Percentiles rank a stretch among this genome's conserved stretches.
These are phyloP conservation scores for Neonectria faginata DNA, from an alignment of 2,329 filamentous ascomycete species.

Conservation along the genomic window DNA sequence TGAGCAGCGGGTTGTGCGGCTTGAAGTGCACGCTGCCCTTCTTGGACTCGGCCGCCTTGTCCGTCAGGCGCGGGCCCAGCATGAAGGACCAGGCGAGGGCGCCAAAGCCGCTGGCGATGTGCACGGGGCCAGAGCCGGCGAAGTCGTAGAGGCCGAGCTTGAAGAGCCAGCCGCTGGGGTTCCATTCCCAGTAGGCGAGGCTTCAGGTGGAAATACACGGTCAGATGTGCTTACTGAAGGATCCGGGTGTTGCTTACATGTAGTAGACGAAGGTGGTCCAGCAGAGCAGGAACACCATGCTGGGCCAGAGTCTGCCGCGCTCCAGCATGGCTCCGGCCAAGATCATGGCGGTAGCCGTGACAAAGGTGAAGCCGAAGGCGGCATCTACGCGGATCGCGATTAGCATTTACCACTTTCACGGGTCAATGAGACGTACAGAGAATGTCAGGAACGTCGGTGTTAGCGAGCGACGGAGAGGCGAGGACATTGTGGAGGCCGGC, in stretches of 20 bases:
- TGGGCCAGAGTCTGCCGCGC: slow-evolving; percentile 54
- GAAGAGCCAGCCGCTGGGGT: slow-evolving; percentile 73
- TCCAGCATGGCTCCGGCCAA: slow-evolving; percentile 55
- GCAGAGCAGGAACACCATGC: slow-evolving; percentile 71
- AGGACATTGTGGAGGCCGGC: slow-evolving; percentile 52
- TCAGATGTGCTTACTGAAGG: slow-evolving; percentile 33
- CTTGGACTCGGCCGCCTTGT: slow-evolving; percentile 33
- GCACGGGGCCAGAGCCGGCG: slow-evolving; percentile 72
- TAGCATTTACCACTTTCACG: background rate
- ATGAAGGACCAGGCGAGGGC: slow-evolving; percentile 73
- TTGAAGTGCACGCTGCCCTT: slow-evolving; percentile 51
- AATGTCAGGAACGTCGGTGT: slow-evolving; percentile 52
- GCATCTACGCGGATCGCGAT: slow-evolving; percentile 39
- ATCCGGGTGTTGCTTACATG: slow-evolving; percentile 43
- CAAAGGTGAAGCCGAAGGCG: slow-evolving; percentile 53
- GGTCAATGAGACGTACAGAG: slow-evolving; percentile 39
- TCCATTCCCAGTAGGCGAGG: slow-evolving; percentile 76
- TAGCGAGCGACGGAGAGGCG: slow-evolving; percentile 53
- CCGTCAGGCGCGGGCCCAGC: slow-evolving; percentile 64
- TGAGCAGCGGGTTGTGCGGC: slow-evolving; percentile 72
- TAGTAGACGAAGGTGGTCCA: slow-evolving; percentile 76
- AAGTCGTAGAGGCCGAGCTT: slow-evolving; percentile 71
- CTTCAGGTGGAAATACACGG: slow-evolving; percentile 7
- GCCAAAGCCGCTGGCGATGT: slow-evolving; percentile 72
- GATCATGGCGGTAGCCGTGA: slow-evolving; percentile 55